A percentile compares a stretch with the other conserved stretches of the same genome.
These are phyloP conservation scores for Aspergillus baeticus DNA, from an alignment of 495 filamentous ascomycete genomes.

Conservation along the genomic window DNA sequence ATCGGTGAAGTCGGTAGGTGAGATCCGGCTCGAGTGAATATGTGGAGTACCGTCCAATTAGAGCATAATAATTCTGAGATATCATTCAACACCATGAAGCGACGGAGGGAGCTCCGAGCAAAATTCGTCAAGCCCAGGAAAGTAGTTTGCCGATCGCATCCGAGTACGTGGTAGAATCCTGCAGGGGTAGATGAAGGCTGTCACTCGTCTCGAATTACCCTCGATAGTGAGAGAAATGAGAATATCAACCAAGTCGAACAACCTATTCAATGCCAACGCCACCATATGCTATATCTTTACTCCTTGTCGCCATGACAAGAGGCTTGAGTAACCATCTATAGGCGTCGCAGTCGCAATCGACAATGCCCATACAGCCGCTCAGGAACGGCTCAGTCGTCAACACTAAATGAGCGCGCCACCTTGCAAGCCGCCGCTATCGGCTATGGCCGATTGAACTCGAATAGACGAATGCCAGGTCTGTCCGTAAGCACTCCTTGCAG, in stretches of 20 bases:
- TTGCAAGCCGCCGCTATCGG: background rate
- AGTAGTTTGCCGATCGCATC: background rate
- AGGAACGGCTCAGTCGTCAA: background rate
- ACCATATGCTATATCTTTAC: too few relatives aligned
- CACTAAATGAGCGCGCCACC: background rate
- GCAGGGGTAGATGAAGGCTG: background rate
- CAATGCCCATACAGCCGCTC: background rate
- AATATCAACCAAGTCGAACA: background rate
- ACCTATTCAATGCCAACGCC: too few relatives aligned
- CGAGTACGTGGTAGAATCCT: background rate
- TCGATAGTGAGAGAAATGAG: too few relatives aligned
- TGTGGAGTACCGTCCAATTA: background rate
- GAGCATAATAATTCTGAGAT: constrained; percentile 7
- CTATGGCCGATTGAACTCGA: background rate
- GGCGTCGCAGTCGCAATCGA: background rate
- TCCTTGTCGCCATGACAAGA: too few relatives aligned
- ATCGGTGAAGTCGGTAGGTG: background rate
- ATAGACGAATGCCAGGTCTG: background rate
- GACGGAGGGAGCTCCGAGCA: constrained; percentile 30
- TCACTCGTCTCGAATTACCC: background rate
- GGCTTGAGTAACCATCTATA: background rate
- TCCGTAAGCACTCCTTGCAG: constrained; percentile 8
- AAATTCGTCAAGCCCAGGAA: constrained; percentile 11
- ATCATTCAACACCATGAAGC: constrained; percentile 13
- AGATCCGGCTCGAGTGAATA: background rate